A percentile compares a stretch with the other conserved stretches of the same genome.
These are phyloP conservation scores for Pisolithus thermaeus DNA, from an alignment of 1,284 basidiomycete species.

Conservation along the genomic window DNA sequence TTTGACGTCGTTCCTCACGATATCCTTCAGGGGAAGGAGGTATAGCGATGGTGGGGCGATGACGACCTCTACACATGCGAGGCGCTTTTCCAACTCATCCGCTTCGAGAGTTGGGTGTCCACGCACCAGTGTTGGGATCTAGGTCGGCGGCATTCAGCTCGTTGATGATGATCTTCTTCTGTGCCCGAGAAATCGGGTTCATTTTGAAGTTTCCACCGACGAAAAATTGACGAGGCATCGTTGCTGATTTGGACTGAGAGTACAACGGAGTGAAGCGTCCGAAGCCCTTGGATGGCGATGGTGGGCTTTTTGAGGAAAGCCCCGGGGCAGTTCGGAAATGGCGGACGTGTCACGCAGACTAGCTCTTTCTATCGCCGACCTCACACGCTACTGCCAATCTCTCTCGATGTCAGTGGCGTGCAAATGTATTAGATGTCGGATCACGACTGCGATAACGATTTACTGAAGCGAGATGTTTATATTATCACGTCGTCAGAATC, in stretches of 20 bases:
- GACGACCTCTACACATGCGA: conserved; percentile 66
- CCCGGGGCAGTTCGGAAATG: background rate
- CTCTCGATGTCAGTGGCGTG: too few relatives aligned
- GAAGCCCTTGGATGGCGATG: too few relatives aligned
- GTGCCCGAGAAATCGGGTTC: conserved; percentile 70
- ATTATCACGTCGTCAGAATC: too few relatives aligned
- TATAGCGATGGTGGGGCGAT: conserved; percentile 90
- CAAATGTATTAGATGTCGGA: too few relatives aligned
- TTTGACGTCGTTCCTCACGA: conserved; percentile 59
- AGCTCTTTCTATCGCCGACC: too few relatives aligned
- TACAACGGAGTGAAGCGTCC: background rate
- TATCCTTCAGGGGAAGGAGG: conserved; percentile 61
- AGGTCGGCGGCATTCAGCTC: conserved; percentile 72
- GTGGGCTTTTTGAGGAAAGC: background rate
- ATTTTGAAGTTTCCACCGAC: conserved; percentile 97
- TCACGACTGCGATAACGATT: too few relatives aligned
- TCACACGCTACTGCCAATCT: too few relatives aligned
- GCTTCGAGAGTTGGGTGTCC: background rate
- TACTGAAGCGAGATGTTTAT: too few relatives aligned
- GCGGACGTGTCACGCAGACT: too few relatives aligned
- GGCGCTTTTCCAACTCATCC: background rate
- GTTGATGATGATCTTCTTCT: conserved; percentile 61
- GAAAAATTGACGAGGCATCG: conserved; percentile 77
- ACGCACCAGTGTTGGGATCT: conserved; percentile 68
- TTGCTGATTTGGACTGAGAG: background rate